phyloP scores from a whole-genome alignment of 2,329 filamentous ascomycete species.

The Trichoderma sp. region DNA sequence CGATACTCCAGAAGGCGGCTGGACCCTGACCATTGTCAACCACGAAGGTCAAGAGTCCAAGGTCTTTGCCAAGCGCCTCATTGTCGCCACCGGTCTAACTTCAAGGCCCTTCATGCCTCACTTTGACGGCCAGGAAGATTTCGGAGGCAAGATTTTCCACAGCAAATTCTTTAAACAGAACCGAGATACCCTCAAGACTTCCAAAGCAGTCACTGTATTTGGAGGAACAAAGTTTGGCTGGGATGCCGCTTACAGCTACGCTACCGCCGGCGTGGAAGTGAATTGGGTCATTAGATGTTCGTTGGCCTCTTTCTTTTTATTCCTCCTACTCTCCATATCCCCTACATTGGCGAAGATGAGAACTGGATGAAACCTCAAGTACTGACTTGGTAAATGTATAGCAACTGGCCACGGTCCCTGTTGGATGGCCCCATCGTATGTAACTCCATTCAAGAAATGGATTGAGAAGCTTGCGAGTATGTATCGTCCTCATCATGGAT shows the following conservation, averaged over 20 bases:
- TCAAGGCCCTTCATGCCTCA: conserved; percentile 47
- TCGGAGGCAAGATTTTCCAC: conserved; percentile 50
- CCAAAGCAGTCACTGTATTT: conserved; percentile 52
- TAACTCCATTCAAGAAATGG: conserved; percentile 66
- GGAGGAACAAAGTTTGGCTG: conserved; percentile 65
- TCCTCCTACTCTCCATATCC: not conserved
- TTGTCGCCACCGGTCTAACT: conserved; percentile 56
- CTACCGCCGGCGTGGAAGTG: conserved; percentile 52
- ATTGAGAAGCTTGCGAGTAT: conserved; percentile 64
- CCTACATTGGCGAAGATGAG: no score
- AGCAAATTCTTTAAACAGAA: conserved; percentile 45
- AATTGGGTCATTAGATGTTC: conserved; percentile 60
- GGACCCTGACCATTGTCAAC: conserved; percentile 38
- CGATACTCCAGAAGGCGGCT: conserved; percentile 39
- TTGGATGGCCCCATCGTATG: conserved; percentile 58
- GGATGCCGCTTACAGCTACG: conserved; percentile 64
- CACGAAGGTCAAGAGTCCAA: conserved; percentile 25
- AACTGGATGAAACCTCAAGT: not conserved
- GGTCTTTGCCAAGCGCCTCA: conserved; percentile 46
- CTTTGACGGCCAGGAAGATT: conserved; percentile 47
- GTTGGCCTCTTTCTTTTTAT: not conserved
- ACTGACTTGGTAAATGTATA: conserved; percentile 19
- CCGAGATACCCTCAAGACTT: conserved; percentile 39
- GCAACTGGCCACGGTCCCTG: conserved; percentile 55
- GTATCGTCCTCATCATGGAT: conserved; percentile 21